A percentile compares a stretch with the other conserved stretches of the same genome.
These are phyloP conservation scores for Vitis vinifera DNA, from an alignment of 164 flowering plant species.

Conservation along the genomic window DNA sequence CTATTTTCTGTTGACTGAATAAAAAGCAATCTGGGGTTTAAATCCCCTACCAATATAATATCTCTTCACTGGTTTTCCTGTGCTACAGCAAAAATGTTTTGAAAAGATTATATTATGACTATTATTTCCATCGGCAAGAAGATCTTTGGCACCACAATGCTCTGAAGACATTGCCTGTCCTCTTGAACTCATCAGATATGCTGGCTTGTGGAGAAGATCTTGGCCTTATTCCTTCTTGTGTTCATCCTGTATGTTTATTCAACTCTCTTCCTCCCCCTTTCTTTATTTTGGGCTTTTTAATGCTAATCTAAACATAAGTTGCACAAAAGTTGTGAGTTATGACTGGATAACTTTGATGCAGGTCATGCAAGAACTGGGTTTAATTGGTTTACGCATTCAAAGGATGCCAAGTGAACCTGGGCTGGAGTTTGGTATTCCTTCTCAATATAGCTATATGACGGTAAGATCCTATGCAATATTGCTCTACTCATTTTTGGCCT, in stretches of 20 bases:
- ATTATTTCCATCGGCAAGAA: slow-evolving; percentile 95
- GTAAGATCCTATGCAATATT: slow-evolving; percentile 34
- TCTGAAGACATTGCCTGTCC: slow-evolving; percentile 87
- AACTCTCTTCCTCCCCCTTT: background rate
- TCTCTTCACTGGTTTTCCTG: slow-evolving; percentile 7
- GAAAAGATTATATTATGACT: slow-evolving; percentile 82
- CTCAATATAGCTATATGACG: slow-evolving; percentile 90
- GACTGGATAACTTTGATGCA: slow-evolving; percentile 29
- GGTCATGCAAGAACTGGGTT: slow-evolving; percentile 97
- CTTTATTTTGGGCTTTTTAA: background rate
- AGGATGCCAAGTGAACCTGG: slow-evolving; percentile 96
- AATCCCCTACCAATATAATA: background rate
- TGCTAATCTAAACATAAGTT: background rate
- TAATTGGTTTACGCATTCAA: slow-evolving; percentile 92
- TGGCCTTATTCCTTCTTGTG: slow-evolving; percentile 94
- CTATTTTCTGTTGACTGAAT: background rate
- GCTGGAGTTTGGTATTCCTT: slow-evolving; percentile 93
- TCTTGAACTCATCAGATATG: slow-evolving; percentile 95
- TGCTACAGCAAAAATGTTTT: slow-evolving; percentile 80
- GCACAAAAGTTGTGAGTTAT: background rate
- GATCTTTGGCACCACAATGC: slow-evolving; percentile 89
- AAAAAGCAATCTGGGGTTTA: background rate
- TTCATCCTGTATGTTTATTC: slow-evolving; percentile 79
- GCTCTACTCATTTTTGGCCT: background rate
- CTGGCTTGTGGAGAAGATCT: slow-evolving; percentile 98